Evolutionary conservation across 306 rosid genomes (phyloP), one percentile per base, ranked within the genome.

Genomic region (Pyrus betulifolia): DNA sequence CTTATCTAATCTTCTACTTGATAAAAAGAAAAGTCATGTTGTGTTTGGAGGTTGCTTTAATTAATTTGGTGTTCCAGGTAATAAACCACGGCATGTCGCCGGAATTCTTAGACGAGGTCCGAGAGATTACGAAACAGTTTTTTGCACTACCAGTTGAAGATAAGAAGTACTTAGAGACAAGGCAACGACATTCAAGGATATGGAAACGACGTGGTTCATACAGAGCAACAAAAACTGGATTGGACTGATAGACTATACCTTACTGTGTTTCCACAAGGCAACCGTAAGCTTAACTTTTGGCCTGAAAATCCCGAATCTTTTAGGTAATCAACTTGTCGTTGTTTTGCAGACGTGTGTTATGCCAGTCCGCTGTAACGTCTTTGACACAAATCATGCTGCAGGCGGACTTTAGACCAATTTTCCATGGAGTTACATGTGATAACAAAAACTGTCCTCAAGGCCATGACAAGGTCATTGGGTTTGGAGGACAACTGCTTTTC

Each of bases 401-500:
- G 97, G 83, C 76, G 52, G 33, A 74, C 70, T 22, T 14, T 86
- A 66, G 25, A 82, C 15, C 86, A 90, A 65, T 88, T 87, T 74
- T 45, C 91, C 0, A 67, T 70, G 72, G 84, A 75, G 73, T 7
- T 89, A 69, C 79, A 12, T 72, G 45, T 57, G 44, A 15, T 88
- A 70, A 74, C 22, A 15, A 85, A 90, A 79, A 85, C 64, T n/a
- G 72, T 89, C 65, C 83, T 89, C 4, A 85, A 83, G 87, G 96
- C 92, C 55, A 79, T 90, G 88, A 91, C 97, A 12, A 89, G 80
- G 79, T 88, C 96, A 66, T 76, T 90, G 89, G 75, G 82, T 61
- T 81, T 93, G 82, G 91, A 86, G 57, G 93, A 93, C 18, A 23
- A n/a, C 57, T 33, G 38, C 31, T 72, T 30, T 57, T 2, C 4